Evolutionary conservation across 1,139 yeast genomes (phyloP).

Genomic region (Scheffersomyces lignicola): DNA sequence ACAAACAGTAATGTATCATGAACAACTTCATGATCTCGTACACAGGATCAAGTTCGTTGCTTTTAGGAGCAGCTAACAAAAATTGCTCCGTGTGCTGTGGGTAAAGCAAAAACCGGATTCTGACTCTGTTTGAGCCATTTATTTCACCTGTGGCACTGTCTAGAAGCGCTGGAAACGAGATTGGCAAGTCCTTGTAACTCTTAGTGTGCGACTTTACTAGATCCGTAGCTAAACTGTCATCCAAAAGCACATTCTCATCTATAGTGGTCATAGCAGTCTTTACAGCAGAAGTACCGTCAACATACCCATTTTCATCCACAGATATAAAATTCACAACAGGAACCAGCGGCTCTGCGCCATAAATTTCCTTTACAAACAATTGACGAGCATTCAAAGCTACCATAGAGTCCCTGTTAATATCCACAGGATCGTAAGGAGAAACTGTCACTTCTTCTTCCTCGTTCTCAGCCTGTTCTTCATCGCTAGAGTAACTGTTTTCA

Average conservation of each 20-base stretch:
- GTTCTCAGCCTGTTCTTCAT: slow-evolving; percentile 13
- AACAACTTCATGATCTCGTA: slow-evolving; percentile 62
- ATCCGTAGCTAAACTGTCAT: slow-evolving; percentile 30
- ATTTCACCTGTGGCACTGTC: slow-evolving; percentile 16
- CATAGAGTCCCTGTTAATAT: slow-evolving; percentile 34
- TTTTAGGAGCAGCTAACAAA: slow-evolving; percentile 45
- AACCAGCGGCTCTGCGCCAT: slow-evolving; percentile 20
- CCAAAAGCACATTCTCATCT: slow-evolving; percentile 17
- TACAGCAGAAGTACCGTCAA: slow-evolving; percentile 7
- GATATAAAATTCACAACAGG: slow-evolving; percentile 24
- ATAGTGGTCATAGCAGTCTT: slow-evolving; percentile 19
- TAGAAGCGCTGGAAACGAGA: slow-evolving; percentile 37
- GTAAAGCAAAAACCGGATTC: slow-evolving; percentile 37
- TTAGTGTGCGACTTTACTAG: slow-evolving; percentile 30
- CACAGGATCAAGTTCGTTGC: slow-evolving; percentile 67
- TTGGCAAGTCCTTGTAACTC: slow-evolving; percentile 35
- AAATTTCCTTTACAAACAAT: slow-evolving; percentile 31
- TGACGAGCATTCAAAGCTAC: slow-evolving; percentile 34
- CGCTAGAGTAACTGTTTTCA: slow-evolving; percentile 9
- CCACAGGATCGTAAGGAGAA: slow-evolving; percentile 42
- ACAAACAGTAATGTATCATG: slow-evolving; percentile 43
- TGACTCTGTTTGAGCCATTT: slow-evolving; percentile 34
- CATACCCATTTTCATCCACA: slow-evolving; percentile 8
- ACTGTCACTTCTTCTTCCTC: slow-evolving; percentile 21
- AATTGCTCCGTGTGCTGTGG: slow-evolving; percentile 45